Evolutionary conservation across 140 eudicot species (phyloP), one percentile per base, ranked within the genome.

Genomic region (Bidens hawaiensis): DNA sequence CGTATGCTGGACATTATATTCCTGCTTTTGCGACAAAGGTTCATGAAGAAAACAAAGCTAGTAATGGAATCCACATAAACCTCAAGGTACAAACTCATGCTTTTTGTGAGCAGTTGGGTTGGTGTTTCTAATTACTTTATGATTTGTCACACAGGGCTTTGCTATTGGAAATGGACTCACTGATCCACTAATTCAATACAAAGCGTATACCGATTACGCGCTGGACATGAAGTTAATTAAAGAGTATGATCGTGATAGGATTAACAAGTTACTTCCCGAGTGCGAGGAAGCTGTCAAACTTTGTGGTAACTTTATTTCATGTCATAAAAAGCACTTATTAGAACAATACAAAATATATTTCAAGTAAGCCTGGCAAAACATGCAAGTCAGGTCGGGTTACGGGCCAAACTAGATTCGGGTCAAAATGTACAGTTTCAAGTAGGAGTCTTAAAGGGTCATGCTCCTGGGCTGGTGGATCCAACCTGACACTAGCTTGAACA

Each of bases 21-120:
- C 99, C 99, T 73, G 99, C 99, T 68, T 78, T 94, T 79, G 99
- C 99, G 76, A 85, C 94, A 47, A 80, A 97, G 53, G 90, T 94
- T 58, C 84, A 88, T 71, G 61, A 65, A 60, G 99, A 97, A 77
- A 94, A 94, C 88, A 94, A 94, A 71, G 95, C 85, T 49, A 77
- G 83, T 41, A 90, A 88, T 78, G 99, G 99, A 64, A 76, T 77
- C 68, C 97, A 85, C 61, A 68, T 94, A 15, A 94, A 94, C 67
- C 71, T 93, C 43, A 93, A 85, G 96, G 96, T 88, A n/a, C n/a
- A n/a, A n/a, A n/a, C n/a, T n/a, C n/a, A n/a, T n/a, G n/a, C n/a
- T n/a, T n/a, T n/a, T n/a, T n/a, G 65, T 45, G 19, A 24, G 2
- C 18, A 14, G 16, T 24, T 16, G 3, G 30, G 33, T 14, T 59